phyloP scores from a whole-genome alignment of 208 protist species.

The Balamuthia mandrillaris region DNA sequence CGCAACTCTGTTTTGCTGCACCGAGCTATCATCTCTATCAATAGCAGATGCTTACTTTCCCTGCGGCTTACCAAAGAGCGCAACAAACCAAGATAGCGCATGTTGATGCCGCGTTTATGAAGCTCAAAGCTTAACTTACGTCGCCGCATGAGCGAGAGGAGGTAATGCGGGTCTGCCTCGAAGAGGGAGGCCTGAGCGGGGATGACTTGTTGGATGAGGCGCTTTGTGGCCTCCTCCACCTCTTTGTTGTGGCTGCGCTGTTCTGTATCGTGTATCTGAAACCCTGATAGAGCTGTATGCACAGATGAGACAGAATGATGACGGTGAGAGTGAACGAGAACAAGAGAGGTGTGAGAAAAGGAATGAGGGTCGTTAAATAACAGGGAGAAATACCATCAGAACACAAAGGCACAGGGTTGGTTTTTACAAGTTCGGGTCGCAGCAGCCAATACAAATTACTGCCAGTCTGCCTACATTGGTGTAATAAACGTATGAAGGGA shows the following conservation, averaged over 20 bases:
- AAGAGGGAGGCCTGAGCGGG: background rate
- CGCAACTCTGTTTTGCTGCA: too few relatives aligned
- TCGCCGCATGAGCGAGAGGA: background rate
- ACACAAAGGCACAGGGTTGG: background rate
- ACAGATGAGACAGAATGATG: too few relatives aligned
- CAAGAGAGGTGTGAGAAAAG: too few relatives aligned
- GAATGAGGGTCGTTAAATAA: too few relatives aligned
- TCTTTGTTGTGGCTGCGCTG: background rate
- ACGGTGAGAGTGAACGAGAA: too few relatives aligned
- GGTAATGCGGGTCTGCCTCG: background rate
- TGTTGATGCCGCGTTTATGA: slow-evolving; percentile 4
- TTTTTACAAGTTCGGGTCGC: background rate
- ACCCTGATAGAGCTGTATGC: background rate
- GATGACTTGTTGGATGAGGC: slow-evolving; percentile 8
- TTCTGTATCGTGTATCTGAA: background rate
- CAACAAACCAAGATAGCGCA: background rate
- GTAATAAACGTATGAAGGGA: too few relatives aligned
- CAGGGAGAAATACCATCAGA: too few relatives aligned
- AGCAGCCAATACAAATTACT: slow-evolving; percentile 14
- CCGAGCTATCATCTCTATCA: too few relatives aligned
- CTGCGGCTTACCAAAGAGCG: too few relatives aligned
- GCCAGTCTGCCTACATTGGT: too few relatives aligned
- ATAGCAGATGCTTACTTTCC: too few relatives aligned
- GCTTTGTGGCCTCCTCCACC: slow-evolving; percentile 2
- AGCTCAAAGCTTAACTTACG: background rate